These are phyloP conservation scores for Alternaria sp. DNA, from an alignment of 2,329 filamentous ascomycete species.

Conservation along the genomic window DNA sequence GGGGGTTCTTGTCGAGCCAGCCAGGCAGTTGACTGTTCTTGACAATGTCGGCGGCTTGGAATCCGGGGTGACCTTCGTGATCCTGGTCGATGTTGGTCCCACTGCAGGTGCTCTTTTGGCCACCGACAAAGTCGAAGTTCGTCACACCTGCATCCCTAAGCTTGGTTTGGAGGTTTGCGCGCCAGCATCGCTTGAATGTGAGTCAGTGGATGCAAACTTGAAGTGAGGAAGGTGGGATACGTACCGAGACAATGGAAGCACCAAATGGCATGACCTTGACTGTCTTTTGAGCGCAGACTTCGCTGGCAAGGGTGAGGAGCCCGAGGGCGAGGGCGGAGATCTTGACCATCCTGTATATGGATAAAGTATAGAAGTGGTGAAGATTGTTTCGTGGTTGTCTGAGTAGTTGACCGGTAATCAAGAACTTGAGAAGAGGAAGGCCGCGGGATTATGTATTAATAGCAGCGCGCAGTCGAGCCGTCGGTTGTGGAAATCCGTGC, in stretches of 20 bases:
- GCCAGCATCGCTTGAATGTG: slow-evolving; percentile 43
- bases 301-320: slow-evolving; percentile 27
- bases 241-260: slow-evolving; percentile 44
- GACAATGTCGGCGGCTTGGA: slow-evolving; percentile 50
- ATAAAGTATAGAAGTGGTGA: not conserved
- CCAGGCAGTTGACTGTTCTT: slow-evolving; percentile 46
- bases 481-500: not conserved
- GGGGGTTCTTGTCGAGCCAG: slow-evolving; percentile 50
- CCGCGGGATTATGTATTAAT: not conserved
- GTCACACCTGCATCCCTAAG: slow-evolving; percentile 30
- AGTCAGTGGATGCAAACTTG: slow-evolving; percentile 10
- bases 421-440: not conserved
- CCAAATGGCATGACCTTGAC: slow-evolving; percentile 48
- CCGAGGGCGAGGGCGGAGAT: slow-evolving; percentile 24
- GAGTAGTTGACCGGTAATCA: not conserved
- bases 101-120: slow-evolving; percentile 44
- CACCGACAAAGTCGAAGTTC: slow-evolving; percentile 47
- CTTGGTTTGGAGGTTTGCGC: slow-evolving; percentile 40
- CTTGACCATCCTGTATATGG: slow-evolving; percentile 28
- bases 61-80: slow-evolving; percentile 56
- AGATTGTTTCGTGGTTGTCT: not conserved
- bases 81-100: slow-evolving; percentile 52
- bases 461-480: not conserved
- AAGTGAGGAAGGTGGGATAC: slow-evolving; percentile 1
- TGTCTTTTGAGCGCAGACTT: slow-evolving; percentile 27